A percentile compares a stretch with the other conserved stretches of the same genome.
Evolutionary conservation across 345 rosid species (phyloP).

Genomic region (Ceriops zippeliana): DNA sequence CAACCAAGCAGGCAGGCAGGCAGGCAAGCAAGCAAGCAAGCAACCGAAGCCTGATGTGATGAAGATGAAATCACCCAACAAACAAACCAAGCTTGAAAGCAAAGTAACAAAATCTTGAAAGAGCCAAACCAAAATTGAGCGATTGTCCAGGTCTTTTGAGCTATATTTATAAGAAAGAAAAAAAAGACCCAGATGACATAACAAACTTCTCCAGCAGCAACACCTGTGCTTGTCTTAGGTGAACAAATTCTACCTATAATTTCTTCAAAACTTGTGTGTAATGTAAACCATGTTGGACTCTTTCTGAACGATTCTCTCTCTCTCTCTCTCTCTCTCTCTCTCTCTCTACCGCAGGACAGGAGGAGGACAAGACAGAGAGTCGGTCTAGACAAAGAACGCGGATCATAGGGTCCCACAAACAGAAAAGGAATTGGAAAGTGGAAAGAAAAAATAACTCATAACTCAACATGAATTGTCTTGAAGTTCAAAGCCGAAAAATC

Average conservation of each 20-base stretch:
- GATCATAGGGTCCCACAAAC: constrained; percentile 43
- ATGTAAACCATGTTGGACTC: constrained; percentile 6
- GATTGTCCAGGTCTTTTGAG: background rate
- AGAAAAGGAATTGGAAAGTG: background rate
- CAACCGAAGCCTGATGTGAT: too few species aligned
- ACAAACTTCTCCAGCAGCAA: too few species aligned
- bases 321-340: background rate
- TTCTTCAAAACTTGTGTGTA: background rate
- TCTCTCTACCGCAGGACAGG: background rate
- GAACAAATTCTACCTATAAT: background rate
- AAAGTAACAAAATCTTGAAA: constrained; percentile 12
- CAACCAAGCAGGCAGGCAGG: constrained; percentile 9
- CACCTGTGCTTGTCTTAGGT: too few species aligned
- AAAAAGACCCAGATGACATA: too few species aligned
- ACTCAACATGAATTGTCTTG: too few species aligned
- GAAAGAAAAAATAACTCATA: background rate
- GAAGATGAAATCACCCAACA: constrained; percentile 15
- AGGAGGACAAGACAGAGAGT: background rate
- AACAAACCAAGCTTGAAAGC: constrained; percentile 6
- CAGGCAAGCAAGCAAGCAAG: constrained; percentile 15
- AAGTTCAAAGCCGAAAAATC: constrained; percentile 5
- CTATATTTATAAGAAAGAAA: background rate
- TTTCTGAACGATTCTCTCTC: constrained; percentile 3
- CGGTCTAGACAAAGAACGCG: constrained; percentile 32
- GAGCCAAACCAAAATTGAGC: background rate